Percentiles rank a stretch among this genome's conserved stretches.
phyloP scores from a whole-genome alignment of 768 basidiomycete species.

The Boletus pseudo-olivaceus region DNA sequence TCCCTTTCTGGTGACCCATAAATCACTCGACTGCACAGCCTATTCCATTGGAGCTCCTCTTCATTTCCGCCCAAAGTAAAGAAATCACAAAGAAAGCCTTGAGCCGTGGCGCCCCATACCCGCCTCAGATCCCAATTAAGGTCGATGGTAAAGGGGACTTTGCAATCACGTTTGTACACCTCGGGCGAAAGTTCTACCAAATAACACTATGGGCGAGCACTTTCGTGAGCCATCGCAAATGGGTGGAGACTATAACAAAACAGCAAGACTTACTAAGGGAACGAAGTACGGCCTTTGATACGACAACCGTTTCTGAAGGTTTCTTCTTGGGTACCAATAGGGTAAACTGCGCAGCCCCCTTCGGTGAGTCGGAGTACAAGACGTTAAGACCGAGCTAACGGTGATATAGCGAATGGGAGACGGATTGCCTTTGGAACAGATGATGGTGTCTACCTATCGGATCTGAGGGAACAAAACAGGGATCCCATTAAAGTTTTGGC shows the following conservation, averaged over 20 bases:
- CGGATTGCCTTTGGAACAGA: conserved; percentile 95
- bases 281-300: conserved; percentile 83
- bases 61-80: conserved; percentile 62
- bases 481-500: conserved; percentile 90
- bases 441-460: conserved; percentile 94
- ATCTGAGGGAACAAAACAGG: conserved; percentile 68
- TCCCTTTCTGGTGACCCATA: conserved; percentile 5
- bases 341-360: conserved; percentile 89
- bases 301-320: conserved; percentile 77
- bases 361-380: conserved; percentile 54
- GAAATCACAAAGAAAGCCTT: conserved; percentile 44
- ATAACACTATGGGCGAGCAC: conserved; percentile 91
- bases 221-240: conserved; percentile 81
- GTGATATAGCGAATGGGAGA: conserved; percentile 64
- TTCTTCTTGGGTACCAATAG: conserved; percentile 84
- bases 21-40: conserved; percentile 50
- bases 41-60: conserved; percentile 90
- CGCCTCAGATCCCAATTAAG: conserved; percentile 48
- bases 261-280: conserved; percentile 86
- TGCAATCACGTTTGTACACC: conserved; percentile 89
- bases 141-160: conserved; percentile 77
- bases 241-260: conserved; percentile 88
- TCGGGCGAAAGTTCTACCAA: conserved; percentile 90
- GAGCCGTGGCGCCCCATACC: conserved; percentile 37
- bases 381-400: not conserved